Conservation (phyloP, 2,329 filamentous ascomycete species). For the Aspergillus brunneoviolaceus region DNA sequence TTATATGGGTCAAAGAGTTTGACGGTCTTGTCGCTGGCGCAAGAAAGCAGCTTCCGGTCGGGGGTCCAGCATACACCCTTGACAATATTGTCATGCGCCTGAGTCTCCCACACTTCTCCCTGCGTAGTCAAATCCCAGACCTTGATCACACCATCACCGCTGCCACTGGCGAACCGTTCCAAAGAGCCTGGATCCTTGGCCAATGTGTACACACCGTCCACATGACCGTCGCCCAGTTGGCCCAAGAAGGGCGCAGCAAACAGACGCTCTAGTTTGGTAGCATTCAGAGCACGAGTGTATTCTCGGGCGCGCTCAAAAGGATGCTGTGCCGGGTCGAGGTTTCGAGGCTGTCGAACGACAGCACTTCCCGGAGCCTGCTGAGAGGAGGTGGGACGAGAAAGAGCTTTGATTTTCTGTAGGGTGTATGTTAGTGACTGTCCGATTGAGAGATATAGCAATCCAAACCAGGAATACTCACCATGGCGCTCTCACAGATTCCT, state of each 20-base stretch:
- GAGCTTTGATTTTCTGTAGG: constrained; percentile 57
- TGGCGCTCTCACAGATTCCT: constrained; percentile 20
- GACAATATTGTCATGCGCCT: constrained; percentile 90
- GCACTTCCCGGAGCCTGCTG: constrained; percentile 49
- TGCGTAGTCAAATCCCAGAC: constrained; percentile 78
- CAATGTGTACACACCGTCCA: constrained; percentile 83
- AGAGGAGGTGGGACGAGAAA: constrained; percentile 48
- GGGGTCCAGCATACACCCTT: constrained; percentile 88
- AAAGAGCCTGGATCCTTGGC: constrained; percentile 76
- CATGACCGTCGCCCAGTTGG: constrained; percentile 85
- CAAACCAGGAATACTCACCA: constrained; percentile 27
- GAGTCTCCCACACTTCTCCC: constrained; percentile 72
- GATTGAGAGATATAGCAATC: neutral
- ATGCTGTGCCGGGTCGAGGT: constrained; percentile 78
- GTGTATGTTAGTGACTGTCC: neutral
- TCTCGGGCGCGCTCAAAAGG: constrained; percentile 89
- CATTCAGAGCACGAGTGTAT: constrained; percentile 75
- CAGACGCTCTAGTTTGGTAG: constrained; percentile 91
- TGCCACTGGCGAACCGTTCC: constrained; percentile 75
- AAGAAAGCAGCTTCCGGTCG: constrained; percentile 81
- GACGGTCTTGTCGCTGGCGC: constrained; percentile 79
- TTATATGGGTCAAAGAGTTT: constrained; percentile 92
- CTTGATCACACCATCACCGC: constrained; percentile 90
- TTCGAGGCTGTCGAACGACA: constrained; percentile 47
- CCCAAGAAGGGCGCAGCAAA: constrained; percentile 81